Conservation (phyloP, 169 alveolate genomes). For the Neospora caninum region DNA sequence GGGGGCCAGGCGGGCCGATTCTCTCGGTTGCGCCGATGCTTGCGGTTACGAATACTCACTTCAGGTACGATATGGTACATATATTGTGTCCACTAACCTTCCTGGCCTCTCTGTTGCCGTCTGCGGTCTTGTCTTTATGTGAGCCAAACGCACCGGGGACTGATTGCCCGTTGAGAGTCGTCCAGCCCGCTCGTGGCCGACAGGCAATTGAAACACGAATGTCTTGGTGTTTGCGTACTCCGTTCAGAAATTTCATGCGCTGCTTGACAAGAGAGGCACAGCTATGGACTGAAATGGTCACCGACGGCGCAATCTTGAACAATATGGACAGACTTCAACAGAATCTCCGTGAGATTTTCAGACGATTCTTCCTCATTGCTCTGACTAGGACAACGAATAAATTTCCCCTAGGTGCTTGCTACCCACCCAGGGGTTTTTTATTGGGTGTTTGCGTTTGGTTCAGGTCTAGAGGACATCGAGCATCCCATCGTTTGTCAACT, state of each 20-base stretch:
- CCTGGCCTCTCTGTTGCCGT: too few species aligned
- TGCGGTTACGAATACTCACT: slow-evolving; percentile 65
- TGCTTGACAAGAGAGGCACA: slow-evolving; percentile 46
- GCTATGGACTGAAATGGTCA: slow-evolving; percentile 69
- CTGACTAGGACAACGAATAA: too few species aligned
- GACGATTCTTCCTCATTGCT: neutral
- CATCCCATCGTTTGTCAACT: slow-evolving; percentile 91
- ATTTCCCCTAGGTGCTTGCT: too few species aligned
- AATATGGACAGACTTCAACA: slow-evolving; percentile 53
- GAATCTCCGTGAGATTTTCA: slow-evolving; percentile 11
- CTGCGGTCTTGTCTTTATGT: too few species aligned
- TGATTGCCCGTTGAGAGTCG: too few species aligned
- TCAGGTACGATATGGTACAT: slow-evolving; percentile 23
- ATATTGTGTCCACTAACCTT: neutral
- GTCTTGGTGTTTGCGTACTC: neutral
- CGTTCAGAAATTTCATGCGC: slow-evolving; percentile 62
- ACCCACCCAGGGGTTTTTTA: too few species aligned
- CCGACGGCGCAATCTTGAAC: slow-evolving; percentile 57
- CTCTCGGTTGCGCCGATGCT: slow-evolving; percentile 71
- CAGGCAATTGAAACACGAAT: too few species aligned
- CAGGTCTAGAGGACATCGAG: slow-evolving; percentile 79
- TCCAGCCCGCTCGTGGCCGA: too few species aligned
- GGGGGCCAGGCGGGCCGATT: neutral
- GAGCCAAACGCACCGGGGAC: too few species aligned
- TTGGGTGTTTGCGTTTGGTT: neutral